phyloP scores from a whole-genome alignment of 2,329 filamentous ascomycete genomes.

The Ophiostoma australiae region DNA sequence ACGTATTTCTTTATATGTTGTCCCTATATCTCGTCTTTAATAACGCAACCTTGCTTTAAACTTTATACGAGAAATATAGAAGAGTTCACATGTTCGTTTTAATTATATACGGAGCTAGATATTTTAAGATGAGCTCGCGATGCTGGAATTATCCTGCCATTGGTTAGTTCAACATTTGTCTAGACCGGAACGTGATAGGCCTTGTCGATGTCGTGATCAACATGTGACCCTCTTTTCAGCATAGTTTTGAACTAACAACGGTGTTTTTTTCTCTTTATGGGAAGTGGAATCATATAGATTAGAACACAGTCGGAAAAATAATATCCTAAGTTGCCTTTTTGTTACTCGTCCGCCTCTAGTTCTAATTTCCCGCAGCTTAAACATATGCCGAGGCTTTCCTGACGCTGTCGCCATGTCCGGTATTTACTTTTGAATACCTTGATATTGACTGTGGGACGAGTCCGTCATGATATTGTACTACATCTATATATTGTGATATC shows the following conservation, averaged over 20 bases:
- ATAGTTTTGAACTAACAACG: neutral
- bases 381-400: neutral
- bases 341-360: too few species aligned
- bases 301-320: too few species aligned
- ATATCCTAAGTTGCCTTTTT: too few species aligned
- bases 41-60: too few species aligned
- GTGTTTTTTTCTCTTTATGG: neutral
- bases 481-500: neutral
- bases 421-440: neutral
- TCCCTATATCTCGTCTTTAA: too few species aligned
- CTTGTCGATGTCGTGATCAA: constrained; percentile 8
- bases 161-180: neutral
- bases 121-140: neutral
- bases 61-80: too few species aligned
- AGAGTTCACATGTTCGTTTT: too few species aligned
- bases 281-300: neutral
- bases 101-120: neutral
- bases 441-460: neutral
- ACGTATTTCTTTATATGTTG: too few species aligned
- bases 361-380: too few species aligned
- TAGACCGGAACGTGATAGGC: neutral
- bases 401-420: neutral
- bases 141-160: neutral
- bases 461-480: neutral
- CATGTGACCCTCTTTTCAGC: neutral